A percentile compares a stretch with the other conserved stretches of the same genome.
Conservation (phyloP, 2,329 filamentous ascomycete genomes). For the Exophiala calicioides region DNA sequence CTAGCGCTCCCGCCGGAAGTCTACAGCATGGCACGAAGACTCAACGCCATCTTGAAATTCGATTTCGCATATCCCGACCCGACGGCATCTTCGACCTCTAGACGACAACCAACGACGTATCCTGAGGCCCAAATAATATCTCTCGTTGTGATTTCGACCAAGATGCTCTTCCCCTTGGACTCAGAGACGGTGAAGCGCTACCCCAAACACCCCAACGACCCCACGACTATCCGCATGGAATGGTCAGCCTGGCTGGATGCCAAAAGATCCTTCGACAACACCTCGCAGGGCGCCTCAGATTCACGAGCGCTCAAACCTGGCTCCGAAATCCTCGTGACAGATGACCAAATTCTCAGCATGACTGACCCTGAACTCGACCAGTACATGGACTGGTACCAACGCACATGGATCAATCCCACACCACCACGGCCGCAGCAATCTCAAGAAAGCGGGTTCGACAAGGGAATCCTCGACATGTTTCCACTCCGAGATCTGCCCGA, state of each 20-base stretch:
- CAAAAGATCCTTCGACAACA: constrained; percentile 39
- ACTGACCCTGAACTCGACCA: constrained; percentile 64
- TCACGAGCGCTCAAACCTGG: constrained; percentile 35
- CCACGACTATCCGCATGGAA: constrained; percentile 62
- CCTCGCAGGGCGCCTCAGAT: neutral
- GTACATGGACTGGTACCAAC: constrained; percentile 78
- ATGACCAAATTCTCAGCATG: constrained; percentile 65
- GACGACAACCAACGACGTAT: constrained; percentile 54
- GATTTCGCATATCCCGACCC: constrained; percentile 58
- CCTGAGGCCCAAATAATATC: constrained; percentile 76
- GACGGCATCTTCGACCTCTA: constrained; percentile 3
- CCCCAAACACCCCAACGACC: constrained; percentile 55
- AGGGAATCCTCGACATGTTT: constrained; percentile 36
- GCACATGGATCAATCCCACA: constrained; percentile 55
- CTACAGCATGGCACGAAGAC: constrained; percentile 59
- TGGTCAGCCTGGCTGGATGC: constrained; percentile 70
- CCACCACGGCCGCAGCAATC: constrained; percentile 46
- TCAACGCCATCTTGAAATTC: constrained; percentile 56
- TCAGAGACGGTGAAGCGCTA: constrained; percentile 56
- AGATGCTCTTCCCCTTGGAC: constrained; percentile 77
- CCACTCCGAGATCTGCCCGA: constrained; percentile 18
- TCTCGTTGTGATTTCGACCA: constrained; percentile 72
- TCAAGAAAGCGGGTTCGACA: constrained; percentile 33
- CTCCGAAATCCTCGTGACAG: constrained; percentile 58
- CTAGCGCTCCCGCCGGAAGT: constrained; percentile 74